phyloP scores from a whole-genome alignment of 345 rosid species.

The Bruguiera gymnorhiza region DNA sequence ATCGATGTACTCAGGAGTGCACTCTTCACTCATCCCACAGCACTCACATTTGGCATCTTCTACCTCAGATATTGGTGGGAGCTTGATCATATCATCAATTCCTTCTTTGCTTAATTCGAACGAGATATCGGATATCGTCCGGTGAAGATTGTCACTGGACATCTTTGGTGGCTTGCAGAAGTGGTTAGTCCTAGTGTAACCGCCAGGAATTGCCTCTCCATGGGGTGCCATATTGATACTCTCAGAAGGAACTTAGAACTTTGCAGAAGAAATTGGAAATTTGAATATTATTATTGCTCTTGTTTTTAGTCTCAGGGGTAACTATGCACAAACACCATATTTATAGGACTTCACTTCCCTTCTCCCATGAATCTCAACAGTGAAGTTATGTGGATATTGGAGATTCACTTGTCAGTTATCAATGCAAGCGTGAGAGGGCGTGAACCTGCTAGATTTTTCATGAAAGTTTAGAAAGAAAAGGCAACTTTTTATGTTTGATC shows the following conservation, averaged over 20 bases:
- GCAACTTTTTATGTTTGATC: too few species aligned
- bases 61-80: conserved; percentile 61
- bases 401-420: conserved; percentile 38
- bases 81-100: neutral
- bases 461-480: too few species aligned
- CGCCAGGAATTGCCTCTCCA: conserved; percentile 38
- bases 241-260: neutral
- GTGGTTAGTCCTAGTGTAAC: conserved; percentile 13
- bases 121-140: conserved; percentile 68
- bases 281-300: too few species aligned
- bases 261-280: neutral
- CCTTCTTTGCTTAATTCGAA: conserved; percentile 43
- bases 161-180: conserved; percentile 50
- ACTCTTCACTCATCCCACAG: conserved; percentile 90
- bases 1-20: conserved; percentile 77
- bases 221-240: conserved; percentile 55
- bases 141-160: conserved; percentile 43
- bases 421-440: conserved; percentile 17
- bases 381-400: conserved; percentile 35
- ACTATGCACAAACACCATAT: conserved; percentile 8
- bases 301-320: neutral
- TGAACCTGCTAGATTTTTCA: conserved; percentile 39
- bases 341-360: conserved; percentile 21
- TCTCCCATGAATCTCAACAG: neutral
- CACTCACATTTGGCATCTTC: conserved; percentile 86